A percentile compares a stretch with the other conserved stretches of the same genome.
Evolutionary conservation across 2,329 filamentous ascomycete species (phyloP).

Genomic region (Fusarium cicatricum): DNA sequence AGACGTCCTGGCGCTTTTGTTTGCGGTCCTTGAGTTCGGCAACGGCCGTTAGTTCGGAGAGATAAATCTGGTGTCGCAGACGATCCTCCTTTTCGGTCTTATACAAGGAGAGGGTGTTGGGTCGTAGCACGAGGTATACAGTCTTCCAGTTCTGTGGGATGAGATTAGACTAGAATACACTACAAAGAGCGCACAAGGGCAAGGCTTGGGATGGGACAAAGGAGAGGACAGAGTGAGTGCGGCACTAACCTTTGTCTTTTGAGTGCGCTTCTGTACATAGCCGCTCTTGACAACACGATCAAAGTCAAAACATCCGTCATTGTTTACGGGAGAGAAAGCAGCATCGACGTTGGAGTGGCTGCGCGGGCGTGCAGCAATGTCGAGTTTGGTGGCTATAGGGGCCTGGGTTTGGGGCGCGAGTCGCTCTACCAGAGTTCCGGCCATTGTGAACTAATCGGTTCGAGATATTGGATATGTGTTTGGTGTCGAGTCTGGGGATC

Average conservation of each 20-base stretch:
- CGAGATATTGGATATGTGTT: conserved; percentile 1
- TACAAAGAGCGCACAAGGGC: not conserved
- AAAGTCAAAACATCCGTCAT: conserved; percentile 95
- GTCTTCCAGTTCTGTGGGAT: conserved; percentile 82
- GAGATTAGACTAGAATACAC: conserved; percentile 31
- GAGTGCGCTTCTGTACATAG: conserved; percentile 84
- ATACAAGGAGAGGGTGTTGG: conserved; percentile 91
- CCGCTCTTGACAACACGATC: conserved; percentile 93
- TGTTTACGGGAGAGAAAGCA: conserved; percentile 84
- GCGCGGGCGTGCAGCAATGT: conserved; percentile 33
- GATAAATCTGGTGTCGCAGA: conserved; percentile 84
- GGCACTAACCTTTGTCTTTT: conserved; percentile 83
- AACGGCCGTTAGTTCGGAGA: conserved; percentile 91
- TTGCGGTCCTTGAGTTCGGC: conserved; percentile 89
- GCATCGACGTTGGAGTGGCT: conserved; percentile 60
- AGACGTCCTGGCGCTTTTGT: conserved; percentile 84
- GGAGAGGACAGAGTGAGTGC: not conserved
- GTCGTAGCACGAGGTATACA: conserved; percentile 87
- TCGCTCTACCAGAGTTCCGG: conserved; percentile 38
- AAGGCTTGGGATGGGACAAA: not conserved
- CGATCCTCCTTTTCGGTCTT: conserved; percentile 90
- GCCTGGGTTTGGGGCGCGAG: conserved; percentile 16
- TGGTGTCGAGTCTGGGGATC: not conserved
- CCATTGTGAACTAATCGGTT: conserved; percentile 31
- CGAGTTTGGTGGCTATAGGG: conserved; percentile 23